These are phyloP conservation scores for Microbotryomycetes sp. DNA, from an alignment of 1,284 basidiomycete genomes.

Conservation along the genomic window DNA sequence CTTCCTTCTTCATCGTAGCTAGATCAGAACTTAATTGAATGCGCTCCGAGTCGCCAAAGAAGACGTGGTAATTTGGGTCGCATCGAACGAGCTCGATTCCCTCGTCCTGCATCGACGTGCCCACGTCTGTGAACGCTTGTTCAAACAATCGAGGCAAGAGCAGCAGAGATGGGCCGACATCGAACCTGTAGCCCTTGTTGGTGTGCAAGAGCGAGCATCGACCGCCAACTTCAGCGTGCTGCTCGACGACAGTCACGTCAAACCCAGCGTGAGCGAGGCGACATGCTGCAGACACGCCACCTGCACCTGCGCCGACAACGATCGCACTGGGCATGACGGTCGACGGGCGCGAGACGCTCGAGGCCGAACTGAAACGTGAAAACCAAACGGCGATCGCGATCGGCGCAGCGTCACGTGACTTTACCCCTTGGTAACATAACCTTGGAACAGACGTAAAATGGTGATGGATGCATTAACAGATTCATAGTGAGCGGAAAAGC, in stretches of 20 bases:
- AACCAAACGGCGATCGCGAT: background rate
- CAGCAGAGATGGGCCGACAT: constrained; percentile 47
- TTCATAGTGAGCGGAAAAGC: too few relatives aligned
- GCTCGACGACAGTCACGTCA: constrained; percentile 38
- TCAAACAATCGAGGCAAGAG: constrained; percentile 48
- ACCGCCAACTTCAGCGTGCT: constrained; percentile 47
- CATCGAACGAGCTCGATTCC: constrained; percentile 44
- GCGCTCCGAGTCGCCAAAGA: constrained; percentile 46
- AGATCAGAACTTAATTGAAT: constrained; percentile 46
- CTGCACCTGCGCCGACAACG: constrained; percentile 46
- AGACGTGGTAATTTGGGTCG: constrained; percentile 46
- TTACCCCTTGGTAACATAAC: too few relatives aligned
- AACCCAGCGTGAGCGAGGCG: constrained; percentile 46
- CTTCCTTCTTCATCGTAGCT: constrained; percentile 44
- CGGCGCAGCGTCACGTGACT: background rate
- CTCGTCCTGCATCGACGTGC: constrained; percentile 43
- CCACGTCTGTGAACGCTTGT: constrained; percentile 46
- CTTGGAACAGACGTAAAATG: too few relatives aligned
- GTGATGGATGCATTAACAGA: too few relatives aligned
- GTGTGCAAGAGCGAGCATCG: constrained; percentile 48
- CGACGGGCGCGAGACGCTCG: background rate
- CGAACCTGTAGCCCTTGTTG: constrained; percentile 43
- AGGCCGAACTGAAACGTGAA: background rate
- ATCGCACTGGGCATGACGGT: constrained; percentile 25
- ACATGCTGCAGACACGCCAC: constrained; percentile 47